A percentile compares a stretch with the other conserved stretches of the same genome.
Evolutionary conservation across 441 rosid genomes (phyloP).

Genomic region (Gossypium schwendimanii): DNA sequence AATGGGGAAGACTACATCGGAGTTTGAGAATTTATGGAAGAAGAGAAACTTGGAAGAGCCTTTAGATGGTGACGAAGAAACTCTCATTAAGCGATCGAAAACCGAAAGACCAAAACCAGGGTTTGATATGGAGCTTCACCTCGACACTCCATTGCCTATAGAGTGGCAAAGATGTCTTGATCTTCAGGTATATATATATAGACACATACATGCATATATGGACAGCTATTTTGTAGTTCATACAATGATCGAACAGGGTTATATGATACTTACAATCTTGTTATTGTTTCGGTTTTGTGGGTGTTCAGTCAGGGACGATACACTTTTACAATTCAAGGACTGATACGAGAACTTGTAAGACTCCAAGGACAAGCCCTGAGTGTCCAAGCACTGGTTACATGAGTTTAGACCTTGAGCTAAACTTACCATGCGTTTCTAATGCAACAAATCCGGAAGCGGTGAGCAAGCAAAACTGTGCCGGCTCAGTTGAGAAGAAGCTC

Average conservation of each 20-base stretch:
- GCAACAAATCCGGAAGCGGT: not conserved
- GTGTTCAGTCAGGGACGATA: slow-evolving; percentile 46
- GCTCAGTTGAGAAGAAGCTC: slow-evolving; percentile 17
- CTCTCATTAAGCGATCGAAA: slow-evolving; percentile 24
- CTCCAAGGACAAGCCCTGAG: slow-evolving; percentile 42
- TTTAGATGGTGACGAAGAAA: slow-evolving; percentile 16
- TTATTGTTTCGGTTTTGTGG: not conserved
- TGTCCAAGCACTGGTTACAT: slow-evolving; percentile 24
- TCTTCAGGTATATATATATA: slow-evolving; percentile 45
- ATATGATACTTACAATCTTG: not conserved
- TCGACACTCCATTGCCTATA: slow-evolving; percentile 53
- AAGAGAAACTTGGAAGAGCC: slow-evolving; percentile 47
- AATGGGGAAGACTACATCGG: slow-evolving; percentile 18
- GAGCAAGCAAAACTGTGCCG: slow-evolving; percentile 15
- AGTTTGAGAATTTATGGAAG: slow-evolving; percentile 27
- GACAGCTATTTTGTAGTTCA: not conserved
- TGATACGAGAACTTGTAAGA: slow-evolving; percentile 42
- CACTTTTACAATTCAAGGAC: slow-evolving; percentile 53
- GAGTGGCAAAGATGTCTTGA: slow-evolving; percentile 66
- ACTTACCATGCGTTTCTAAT: slow-evolving; percentile 52
- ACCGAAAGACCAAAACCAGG: slow-evolving; percentile 15
- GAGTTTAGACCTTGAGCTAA: slow-evolving; percentile 77
- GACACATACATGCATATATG: not conserved
- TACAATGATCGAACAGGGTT: not conserved
- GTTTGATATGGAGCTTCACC: slow-evolving; percentile 56